Percentiles rank a stretch among this genome's conserved stretches.
phyloP scores from a whole-genome alignment of 129 eudicot genomes.

The Gnaphalium uliginosum region DNA sequence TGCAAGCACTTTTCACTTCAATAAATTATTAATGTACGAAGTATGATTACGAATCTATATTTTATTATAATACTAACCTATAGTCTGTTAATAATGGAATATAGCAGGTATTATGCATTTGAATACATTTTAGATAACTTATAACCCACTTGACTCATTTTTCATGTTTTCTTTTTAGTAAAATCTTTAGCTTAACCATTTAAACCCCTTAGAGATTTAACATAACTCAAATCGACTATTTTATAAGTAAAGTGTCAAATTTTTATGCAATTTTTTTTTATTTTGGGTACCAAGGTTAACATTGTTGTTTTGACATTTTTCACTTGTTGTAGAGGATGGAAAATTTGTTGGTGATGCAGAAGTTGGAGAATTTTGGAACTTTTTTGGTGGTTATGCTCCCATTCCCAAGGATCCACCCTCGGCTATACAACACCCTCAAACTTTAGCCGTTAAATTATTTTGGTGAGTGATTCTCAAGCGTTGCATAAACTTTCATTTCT shows the following conservation, averaged over 20 bases:
- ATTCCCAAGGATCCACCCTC: constrained; percentile 56
- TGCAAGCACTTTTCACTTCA: background rate
- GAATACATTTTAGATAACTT: background rate
- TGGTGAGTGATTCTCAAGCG: constrained; percentile 43
- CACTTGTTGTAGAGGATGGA: constrained; percentile 60
- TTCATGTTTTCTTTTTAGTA: background rate
- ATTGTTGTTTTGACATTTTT: constrained; percentile 13
- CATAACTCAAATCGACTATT: background rate
- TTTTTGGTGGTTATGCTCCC: constrained; percentile 86
- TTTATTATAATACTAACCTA: background rate
- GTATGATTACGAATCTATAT: background rate
- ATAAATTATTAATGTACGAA: background rate
- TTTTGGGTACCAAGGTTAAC: background rate
- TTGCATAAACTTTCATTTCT: background rate
- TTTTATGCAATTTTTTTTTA: background rate
- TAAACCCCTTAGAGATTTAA: background rate
- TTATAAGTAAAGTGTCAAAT: background rate
- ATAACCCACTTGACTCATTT: background rate
- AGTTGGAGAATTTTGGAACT: constrained; percentile 81
- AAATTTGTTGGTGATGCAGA: constrained; percentile 80
- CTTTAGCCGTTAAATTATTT: constrained; percentile 44
- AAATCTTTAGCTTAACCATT: background rate
- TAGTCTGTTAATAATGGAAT: background rate
- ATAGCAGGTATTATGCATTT: background rate
- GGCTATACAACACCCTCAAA: constrained; percentile 36